Conservation (phyloP, 2,329 filamentous ascomycete genomes). For the Aspergillus tanneri region DNA sequence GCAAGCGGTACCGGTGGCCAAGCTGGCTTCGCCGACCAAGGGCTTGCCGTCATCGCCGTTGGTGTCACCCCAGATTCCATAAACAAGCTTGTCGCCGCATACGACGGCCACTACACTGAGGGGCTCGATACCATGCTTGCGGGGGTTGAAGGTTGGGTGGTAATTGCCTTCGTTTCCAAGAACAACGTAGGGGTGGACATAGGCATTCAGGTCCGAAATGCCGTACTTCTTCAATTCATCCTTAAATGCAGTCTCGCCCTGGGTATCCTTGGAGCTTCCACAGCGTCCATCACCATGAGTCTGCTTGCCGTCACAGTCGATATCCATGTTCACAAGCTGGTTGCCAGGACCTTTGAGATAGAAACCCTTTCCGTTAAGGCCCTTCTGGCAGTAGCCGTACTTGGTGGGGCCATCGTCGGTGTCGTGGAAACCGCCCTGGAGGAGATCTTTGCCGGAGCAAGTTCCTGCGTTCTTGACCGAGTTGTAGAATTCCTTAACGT, state of each 20-base stretch:
- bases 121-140: constrained; percentile 48
- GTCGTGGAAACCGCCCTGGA: constrained; percentile 15
- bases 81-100: constrained; percentile 53
- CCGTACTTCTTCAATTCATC: constrained; percentile 41
- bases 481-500: constrained; percentile 17
- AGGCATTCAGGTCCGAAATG: constrained; percentile 50
- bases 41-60: constrained; percentile 52
- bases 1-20: constrained; percentile 60
- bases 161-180: constrained; percentile 49
- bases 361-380: constrained; percentile 11
- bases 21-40: constrained; percentile 57
- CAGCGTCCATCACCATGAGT: constrained; percentile 48
- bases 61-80: constrained; percentile 62
- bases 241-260: constrained; percentile 50
- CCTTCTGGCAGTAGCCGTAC: constrained; percentile 15
- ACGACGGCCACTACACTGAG: constrained; percentile 58
- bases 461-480: constrained; percentile 8
- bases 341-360: constrained; percentile 27
- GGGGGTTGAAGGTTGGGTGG: constrained; percentile 40
- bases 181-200: constrained; percentile 55
- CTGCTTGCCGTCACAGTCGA: constrained; percentile 58
- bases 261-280: constrained; percentile 40
- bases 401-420: constrained; percentile 7
- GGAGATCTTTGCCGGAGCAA: constrained; percentile 10
- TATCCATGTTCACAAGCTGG: constrained; percentile 55